Base-by-base conservation (phyloP, 2,329 filamentous ascomycete species). In the Cucurbitaria berberidis region DNA sequence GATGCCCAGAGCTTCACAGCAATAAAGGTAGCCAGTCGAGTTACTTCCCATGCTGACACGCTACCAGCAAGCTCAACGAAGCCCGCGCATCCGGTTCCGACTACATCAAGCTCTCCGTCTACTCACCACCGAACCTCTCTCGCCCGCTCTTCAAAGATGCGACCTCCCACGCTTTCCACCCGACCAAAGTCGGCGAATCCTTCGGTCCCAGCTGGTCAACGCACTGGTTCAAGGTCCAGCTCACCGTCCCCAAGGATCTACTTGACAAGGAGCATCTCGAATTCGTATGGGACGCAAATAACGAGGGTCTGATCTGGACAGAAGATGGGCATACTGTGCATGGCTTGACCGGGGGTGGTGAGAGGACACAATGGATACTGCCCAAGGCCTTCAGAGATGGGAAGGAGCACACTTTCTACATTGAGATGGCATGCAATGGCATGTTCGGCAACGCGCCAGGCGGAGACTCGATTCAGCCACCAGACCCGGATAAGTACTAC, bases 171-270 rank as follows among this genome's bases (percentile, higher is more conserved):
- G 79, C 87, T 6, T 99, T 93, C 79, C 84, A 83, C 45, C 83
- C 87, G 43, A 89, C 93, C 8, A 80, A 84, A 16, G 86, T 92
- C 48, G 93, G 93, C 53, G 83, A 89, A 52, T 86, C 81, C 6
- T 98, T 98, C 65, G 95, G 95, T 0, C 95, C 95, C 1, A 95
- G 92, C 30, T 99, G 95, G 95, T 89, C 92, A 1, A 99, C 95
- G 8, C 95, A 98, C 75, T 99, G 95, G 95, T 96, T 99, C 83
- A 90, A 87, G 66, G 85, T 97, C 50, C 80, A 88, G 51, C 78
- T 99, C 57, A 90, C 85, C 4, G 83, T 98, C 13, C 93, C 95
- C 7, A 72, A 85, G 49, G 79, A 90, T 11, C 84, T 97, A 67
- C 78, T 76, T 22, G 78, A 91, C 59, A 91, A 95, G 67, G 86